Evolutionary conservation across 2,329 filamentous ascomycete genomes (phyloP).

Genomic region (Sclerotinia subarctica): DNA sequence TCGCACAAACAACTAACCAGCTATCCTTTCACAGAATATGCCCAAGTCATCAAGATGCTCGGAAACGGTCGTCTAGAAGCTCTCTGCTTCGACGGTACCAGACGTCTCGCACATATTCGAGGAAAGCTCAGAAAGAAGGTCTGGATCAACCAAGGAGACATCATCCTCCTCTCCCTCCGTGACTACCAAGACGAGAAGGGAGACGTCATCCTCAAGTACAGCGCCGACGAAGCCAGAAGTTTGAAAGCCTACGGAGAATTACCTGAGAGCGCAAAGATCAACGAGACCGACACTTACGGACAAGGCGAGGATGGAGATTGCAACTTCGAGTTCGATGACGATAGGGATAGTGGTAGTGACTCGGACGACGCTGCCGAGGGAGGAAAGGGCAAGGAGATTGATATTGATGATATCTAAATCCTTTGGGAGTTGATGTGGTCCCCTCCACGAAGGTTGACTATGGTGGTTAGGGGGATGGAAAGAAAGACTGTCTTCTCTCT

Average conservation of each 20-base stretch:
- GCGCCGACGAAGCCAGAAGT: slow-evolving; percentile 87
- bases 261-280: slow-evolving; percentile 98
- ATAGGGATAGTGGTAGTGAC: slow-evolving; percentile 61
- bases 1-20: slow-evolving; percentile 23
- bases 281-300: slow-evolving; percentile 94
- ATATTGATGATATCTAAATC: slow-evolving; percentile 87
- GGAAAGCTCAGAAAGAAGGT: slow-evolving; percentile 99
- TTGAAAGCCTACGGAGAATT: slow-evolving; percentile 97
- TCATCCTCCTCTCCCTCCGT: slow-evolving; percentile 81
- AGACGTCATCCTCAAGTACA: slow-evolving; percentile 93
- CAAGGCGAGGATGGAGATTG: slow-evolving; percentile 91
- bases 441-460: background rate
- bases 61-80: slow-evolving; percentile 93
- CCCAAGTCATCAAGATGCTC: slow-evolving; percentile 91
- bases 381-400: slow-evolving; percentile 70
- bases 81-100: slow-evolving; percentile 87
- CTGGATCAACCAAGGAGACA: slow-evolving; percentile 98
- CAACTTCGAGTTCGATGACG: slow-evolving; percentile 99
- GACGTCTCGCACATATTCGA: slow-evolving; percentile 79
- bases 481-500: slow-evolving; percentile 64
- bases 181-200: slow-evolving; percentile 95
- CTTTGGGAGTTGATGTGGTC: background rate
- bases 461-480: slow-evolving; percentile 28
- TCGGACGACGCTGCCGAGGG: slow-evolving; percentile 47
- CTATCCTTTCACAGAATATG: slow-evolving; percentile 55